A percentile compares a stretch with the other conserved stretches of the same genome.
Evolutionary conservation across 768 basidiomycete genomes (phyloP).

Genomic region (Amanita rubescens): DNA sequence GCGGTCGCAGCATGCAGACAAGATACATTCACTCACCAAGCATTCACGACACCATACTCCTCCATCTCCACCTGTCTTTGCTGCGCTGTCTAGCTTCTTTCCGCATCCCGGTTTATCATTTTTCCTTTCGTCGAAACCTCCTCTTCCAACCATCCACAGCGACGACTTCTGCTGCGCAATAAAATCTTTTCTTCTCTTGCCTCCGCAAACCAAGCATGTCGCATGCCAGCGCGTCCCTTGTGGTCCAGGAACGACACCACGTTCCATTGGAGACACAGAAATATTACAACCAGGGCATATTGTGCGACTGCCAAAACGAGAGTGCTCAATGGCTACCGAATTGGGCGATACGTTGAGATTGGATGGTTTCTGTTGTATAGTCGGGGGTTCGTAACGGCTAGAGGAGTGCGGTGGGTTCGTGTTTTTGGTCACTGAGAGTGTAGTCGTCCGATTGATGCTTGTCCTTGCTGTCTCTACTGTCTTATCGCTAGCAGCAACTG

Average conservation of each 20-base stretch:
- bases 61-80: conserved; percentile 62
- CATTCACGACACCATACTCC: conserved; percentile 84
- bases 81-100: conserved; percentile 77
- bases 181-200: conserved; percentile 37
- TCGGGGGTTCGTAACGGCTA: conserved; percentile 21
- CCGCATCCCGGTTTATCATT: conserved; percentile 69
- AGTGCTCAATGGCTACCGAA: conserved; percentile 19
- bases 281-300: conserved; percentile 70
- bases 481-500: neutral
- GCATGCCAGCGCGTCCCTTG: conserved; percentile 78
- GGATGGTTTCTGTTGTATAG: conserved; percentile 11
- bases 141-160: conserved; percentile 27
- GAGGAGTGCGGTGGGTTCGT: conserved; percentile 15
- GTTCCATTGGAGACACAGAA: conserved; percentile 75
- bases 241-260: conserved; percentile 80
- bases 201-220: conserved; percentile 74
- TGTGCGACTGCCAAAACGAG: conserved; percentile 54
- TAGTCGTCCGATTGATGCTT: neutral
- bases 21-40: conserved; percentile 41
- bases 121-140: conserved; percentile 31
- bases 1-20: neutral
- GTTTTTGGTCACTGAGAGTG: neutral
- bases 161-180: conserved; percentile 20
- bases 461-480: neutral
- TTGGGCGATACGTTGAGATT: conserved; percentile 26